A percentile compares a stretch with the other conserved stretches of the same genome.
phyloP scores from a whole-genome alignment of 805 yeast genomes.

The Saccharomycopsis fermentans region DNA sequence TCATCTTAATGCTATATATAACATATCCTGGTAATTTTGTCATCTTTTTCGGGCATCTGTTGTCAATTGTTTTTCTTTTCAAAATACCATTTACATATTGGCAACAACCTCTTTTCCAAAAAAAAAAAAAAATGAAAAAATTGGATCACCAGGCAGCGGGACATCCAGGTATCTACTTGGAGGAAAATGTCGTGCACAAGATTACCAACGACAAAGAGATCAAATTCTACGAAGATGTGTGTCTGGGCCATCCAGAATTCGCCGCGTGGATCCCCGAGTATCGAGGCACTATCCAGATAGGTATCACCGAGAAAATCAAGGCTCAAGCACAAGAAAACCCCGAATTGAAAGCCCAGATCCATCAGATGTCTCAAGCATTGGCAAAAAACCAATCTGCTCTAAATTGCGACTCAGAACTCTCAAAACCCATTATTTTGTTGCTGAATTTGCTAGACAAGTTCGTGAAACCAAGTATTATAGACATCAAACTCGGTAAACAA shows the following conservation, averaged over 20 bases:
- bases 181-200: conserved; percentile 64
- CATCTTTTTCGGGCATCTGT: too few relatives aligned
- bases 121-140: too few relatives aligned
- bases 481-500: conserved; percentile 68
- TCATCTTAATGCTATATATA: too few relatives aligned
- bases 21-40: too few relatives aligned
- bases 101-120: not conserved
- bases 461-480: conserved; percentile 60
- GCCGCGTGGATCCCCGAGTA: conserved; percentile 54
- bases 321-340: not conserved
- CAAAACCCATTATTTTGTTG: conserved; percentile 46
- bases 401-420: not conserved
- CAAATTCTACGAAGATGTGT: conserved; percentile 48
- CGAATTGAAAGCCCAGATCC: not conserved
- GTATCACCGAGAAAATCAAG: conserved; percentile 26
- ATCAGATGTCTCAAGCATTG: not conserved
- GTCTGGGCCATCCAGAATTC: conserved; percentile 27
- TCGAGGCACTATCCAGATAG: conserved; percentile 48
- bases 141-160: conserved; percentile 77
- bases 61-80: too few relatives aligned
- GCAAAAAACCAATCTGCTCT: not conserved
- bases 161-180: conserved; percentile 68
- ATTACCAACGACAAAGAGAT: conserved; percentile 55
- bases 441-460: conserved; percentile 60
- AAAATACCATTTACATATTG: too few relatives aligned